Conservation (phyloP, 2,329 filamentous ascomycete species). For the Aspergillus floridensis region DNA sequence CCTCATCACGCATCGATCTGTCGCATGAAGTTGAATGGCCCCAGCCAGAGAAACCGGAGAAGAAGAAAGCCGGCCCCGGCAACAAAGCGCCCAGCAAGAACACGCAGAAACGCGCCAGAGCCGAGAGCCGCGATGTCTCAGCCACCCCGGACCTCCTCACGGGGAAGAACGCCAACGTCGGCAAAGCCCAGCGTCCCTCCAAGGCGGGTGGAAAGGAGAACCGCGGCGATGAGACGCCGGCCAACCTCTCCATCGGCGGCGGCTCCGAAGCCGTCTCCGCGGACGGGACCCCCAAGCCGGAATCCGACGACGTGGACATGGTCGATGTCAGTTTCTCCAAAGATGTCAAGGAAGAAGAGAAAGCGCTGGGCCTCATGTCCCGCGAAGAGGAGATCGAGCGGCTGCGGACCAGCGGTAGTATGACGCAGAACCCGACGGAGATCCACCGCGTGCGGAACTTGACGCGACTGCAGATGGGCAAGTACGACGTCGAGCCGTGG, state of each 20-base stretch:
- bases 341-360: slow-evolving; percentile 40
- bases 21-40: slow-evolving; percentile 94
- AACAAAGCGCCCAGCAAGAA: slow-evolving; percentile 58
- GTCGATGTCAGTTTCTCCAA: slow-evolving; percentile 35
- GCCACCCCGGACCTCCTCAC: slow-evolving; percentile 54
- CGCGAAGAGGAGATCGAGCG: slow-evolving; percentile 94
- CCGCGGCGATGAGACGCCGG: slow-evolving; percentile 45
- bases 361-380: slow-evolving; percentile 48
- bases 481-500: slow-evolving; percentile 91
- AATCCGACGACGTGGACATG: slow-evolving; percentile 45
- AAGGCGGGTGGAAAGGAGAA: slow-evolving; percentile 62
- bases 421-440: slow-evolving; percentile 98
- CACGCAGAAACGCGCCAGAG: slow-evolving; percentile 53
- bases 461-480: slow-evolving; percentile 89
- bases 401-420: slow-evolving; percentile 86
- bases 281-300: slow-evolving; percentile 40
- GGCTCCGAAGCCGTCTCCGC: slow-evolving; percentile 38
- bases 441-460: slow-evolving; percentile 95
- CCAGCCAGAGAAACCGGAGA: slow-evolving; percentile 83
- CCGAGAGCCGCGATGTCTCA: slow-evolving; percentile 53
- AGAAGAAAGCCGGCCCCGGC: slow-evolving; percentile 66
- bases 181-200: slow-evolving; percentile 49
- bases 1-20: slow-evolving; percentile 78
- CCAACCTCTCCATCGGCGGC: slow-evolving; percentile 31
- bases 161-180: slow-evolving; percentile 49